Conservation (phyloP, 371 early-diverging fungal genomes). For the Haplosporangium sp. region DNA sequence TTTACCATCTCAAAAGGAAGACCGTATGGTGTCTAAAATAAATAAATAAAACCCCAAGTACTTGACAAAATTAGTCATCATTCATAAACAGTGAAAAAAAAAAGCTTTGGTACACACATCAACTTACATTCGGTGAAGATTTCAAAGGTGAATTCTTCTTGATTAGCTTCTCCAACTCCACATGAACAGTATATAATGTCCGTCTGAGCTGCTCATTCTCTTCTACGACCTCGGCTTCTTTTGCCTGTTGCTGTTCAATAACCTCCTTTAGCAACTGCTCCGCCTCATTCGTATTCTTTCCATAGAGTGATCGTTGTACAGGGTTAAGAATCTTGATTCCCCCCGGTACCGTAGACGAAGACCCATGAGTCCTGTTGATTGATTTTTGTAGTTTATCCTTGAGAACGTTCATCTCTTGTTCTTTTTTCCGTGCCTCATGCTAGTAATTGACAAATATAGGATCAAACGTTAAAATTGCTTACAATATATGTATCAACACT, state of each 20-base stretch:
- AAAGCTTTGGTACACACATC: neutral
- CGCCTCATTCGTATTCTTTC: constrained; percentile 31
- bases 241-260: constrained; percentile 42
- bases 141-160: constrained; percentile 26
- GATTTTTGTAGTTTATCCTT: constrained; percentile 51
- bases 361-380: constrained; percentile 19
- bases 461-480: neutral
- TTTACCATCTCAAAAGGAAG: constrained; percentile 48
- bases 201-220: constrained; percentile 49
- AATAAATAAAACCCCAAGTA: too few relatives aligned
- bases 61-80: neutral
- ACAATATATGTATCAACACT: neutral
- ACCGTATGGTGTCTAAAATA: constrained; percentile 32
- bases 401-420: constrained; percentile 42
- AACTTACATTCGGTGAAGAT: constrained; percentile 20
- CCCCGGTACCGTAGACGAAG: constrained; percentile 37
- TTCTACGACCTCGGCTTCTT: constrained; percentile 40
- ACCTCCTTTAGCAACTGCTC: constrained; percentile 41
- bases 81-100: neutral
- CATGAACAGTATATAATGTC: constrained; percentile 48
- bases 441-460: neutral
- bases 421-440: constrained; percentile 54
- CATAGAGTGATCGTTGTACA: constrained; percentile 38
- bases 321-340: constrained; percentile 51
- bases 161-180: constrained; percentile 35